Evolutionary conservation across 306 rosid genomes (phyloP).

Genomic region (Gastrolobium bilobum): DNA sequence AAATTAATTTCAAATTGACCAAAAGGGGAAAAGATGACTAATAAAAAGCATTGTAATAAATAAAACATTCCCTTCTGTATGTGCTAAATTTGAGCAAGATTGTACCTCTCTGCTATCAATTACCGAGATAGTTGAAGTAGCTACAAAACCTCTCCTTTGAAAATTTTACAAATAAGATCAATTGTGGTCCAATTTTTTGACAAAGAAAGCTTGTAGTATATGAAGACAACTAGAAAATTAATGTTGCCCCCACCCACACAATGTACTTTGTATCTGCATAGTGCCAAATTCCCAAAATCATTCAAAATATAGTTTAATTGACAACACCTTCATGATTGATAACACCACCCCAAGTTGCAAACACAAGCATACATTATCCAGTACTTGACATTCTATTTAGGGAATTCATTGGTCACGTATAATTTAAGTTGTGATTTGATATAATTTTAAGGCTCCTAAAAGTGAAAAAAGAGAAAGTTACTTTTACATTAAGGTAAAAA

Average conservation of each 20-base stretch:
- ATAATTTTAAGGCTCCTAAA: too few species aligned
- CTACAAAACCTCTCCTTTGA: constrained; percentile 8
- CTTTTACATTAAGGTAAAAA: too few species aligned
- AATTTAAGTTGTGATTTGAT: too few species aligned
- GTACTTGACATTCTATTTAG: constrained; percentile 40
- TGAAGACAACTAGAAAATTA: constrained; percentile 35
- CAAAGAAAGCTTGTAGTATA: constrained; percentile 35
- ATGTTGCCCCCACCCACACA: constrained; percentile 50
- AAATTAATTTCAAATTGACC: constrained; percentile 39
- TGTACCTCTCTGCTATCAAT: constrained; percentile 38
- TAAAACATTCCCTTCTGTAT: constrained; percentile 51
- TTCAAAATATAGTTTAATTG: constrained; percentile 38
- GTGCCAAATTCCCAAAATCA: constrained; percentile 52
- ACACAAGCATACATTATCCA: constrained; percentile 30
- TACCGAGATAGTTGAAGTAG: constrained; percentile 18
- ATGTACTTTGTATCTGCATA: constrained; percentile 49
- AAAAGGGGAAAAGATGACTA: constrained; percentile 40
- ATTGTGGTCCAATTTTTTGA: constrained; percentile 54
- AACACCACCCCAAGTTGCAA: constrained; percentile 43
- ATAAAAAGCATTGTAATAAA: constrained; percentile 43
- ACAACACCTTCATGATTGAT: constrained; percentile 47
- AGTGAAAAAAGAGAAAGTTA: too few species aligned
- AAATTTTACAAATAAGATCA: background rate
- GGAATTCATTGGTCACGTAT: background rate
- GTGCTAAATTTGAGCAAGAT: constrained; percentile 51